Evolutionary conservation across 345 rosid genomes (phyloP).

Genomic region (Corymbia maculata): DNA sequence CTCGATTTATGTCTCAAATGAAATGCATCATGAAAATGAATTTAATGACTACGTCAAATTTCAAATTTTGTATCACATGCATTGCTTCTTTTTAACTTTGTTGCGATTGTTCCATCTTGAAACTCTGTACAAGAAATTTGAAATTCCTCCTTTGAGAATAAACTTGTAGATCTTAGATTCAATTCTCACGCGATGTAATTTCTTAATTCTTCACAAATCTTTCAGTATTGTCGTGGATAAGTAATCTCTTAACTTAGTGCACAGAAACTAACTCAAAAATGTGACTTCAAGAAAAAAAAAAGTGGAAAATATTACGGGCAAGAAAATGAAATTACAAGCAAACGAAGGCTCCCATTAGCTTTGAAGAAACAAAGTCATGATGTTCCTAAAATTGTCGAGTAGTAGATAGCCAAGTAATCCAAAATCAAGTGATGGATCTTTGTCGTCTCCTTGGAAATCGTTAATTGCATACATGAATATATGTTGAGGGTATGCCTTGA

Average conservation of each 20-base stretch:
- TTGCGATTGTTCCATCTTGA: not conserved
- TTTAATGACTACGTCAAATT: not conserved
- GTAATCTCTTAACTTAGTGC: not conserved
- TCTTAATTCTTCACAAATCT: not conserved
- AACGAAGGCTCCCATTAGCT: not conserved
- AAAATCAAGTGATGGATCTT: not conserved
- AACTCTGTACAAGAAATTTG: not conserved
- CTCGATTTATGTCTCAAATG: not conserved
- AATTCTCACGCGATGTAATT: not conserved
- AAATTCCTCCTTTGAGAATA: not conserved
- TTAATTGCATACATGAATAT: not conserved
- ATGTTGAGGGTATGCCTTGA: not conserved
- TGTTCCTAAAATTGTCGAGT: not conserved
- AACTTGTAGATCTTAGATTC: not conserved
- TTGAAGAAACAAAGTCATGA: not conserved
- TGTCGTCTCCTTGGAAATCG: not conserved
- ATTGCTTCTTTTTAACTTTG: not conserved
- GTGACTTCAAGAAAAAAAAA: not conserved
- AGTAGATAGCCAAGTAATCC: not conserved
- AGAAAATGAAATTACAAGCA: not conserved
- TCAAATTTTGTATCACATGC: accelerated
- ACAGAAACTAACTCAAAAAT: not conserved
- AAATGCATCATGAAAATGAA: not conserved
- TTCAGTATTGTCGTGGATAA: not conserved
- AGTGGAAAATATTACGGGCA: not conserved